Evolutionary conservation across 352 stramenopile species (phyloP), one percentile per base, ranked within the genome.

Genomic region (Bremia lactucae): DNA sequence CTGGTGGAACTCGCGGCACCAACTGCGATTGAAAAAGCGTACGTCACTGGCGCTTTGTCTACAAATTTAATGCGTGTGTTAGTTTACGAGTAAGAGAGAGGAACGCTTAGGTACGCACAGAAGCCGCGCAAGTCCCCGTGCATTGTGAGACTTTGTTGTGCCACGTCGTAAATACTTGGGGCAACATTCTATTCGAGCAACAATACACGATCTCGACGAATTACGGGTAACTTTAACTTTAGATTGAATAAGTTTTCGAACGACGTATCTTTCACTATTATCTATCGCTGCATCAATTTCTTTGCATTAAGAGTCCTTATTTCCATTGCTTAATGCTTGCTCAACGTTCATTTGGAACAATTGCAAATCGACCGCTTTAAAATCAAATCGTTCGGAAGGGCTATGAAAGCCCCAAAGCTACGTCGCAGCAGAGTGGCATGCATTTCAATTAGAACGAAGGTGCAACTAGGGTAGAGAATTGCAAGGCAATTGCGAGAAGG

Each of bases 31-130:
- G 72, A 82, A 19, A 77, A 66, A 31, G 77, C 77, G 49, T 87
- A 90, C 10, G 74, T 90, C 46, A 90, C 72, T 37, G 77, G 77
- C 24, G 77, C 72, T 46, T 74, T 74, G 51, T 90, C 77, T 90
- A 46, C 22, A 39, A 9, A 13, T 11, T 14, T n/a, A 22, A 19
- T 4, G 22, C 2, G 18, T 10, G 31, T 14, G 11, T 11, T 9
- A 37, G 28, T 31, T 2, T 7, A 43, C n/a, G 15, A 22, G 3
- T 54, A 4, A 49, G n/a, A 23, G n/a, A 26, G 24, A 70, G 53
- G 28, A 24, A 64, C 26, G 11, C 39, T 16, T 6, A 14, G 15
- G 24, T 36, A 83, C 72, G 46, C 38, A 88, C 75, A 88, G 68
- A 88, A 88, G 65, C 75, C 75, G 28, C 72, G 71, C 40, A 88